Conservation (phyloP, 805 yeast genomes). For the Saccharomycopsis fibuligera region DNA sequence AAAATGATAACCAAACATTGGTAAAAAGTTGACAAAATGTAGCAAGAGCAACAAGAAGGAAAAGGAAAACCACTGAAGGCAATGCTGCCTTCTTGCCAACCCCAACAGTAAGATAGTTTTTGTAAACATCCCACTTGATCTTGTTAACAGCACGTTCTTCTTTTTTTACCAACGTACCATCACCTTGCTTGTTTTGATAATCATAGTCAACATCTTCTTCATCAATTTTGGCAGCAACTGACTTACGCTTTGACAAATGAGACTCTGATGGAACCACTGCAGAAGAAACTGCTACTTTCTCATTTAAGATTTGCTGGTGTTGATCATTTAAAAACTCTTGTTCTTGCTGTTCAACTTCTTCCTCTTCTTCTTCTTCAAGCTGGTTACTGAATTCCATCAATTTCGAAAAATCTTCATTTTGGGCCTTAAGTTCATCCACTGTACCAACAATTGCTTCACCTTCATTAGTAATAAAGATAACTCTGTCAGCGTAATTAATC, state of each 20-base stretch:
- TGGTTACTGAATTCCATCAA: slow-evolving; percentile 36
- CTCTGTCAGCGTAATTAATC: slow-evolving; percentile 53
- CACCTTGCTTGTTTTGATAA: slow-evolving; percentile 6
- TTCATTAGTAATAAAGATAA: slow-evolving; percentile 48
- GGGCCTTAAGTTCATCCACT: slow-evolving; percentile 36
- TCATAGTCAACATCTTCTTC: neutral
- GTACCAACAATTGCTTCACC: slow-evolving; percentile 50
- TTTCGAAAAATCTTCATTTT: slow-evolving; percentile 37
- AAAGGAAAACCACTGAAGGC: slow-evolving; percentile 27
- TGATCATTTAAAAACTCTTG: neutral
- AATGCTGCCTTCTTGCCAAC: slow-evolving; percentile 38
- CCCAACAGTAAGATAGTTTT: slow-evolving; percentile 34
- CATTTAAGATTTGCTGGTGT: neutral
- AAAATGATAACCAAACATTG: slow-evolving; percentile 78
- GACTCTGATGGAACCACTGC: neutral
- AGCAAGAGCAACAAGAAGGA: slow-evolving; percentile 22
- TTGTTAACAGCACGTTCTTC: slow-evolving; percentile 58
- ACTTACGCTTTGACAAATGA: slow-evolving; percentile 4
- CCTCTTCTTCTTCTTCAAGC: slow-evolving; percentile 26
- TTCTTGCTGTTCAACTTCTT: slow-evolving; percentile 22
- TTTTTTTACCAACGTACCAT: slow-evolving; percentile 31
- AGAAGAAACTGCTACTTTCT: neutral
- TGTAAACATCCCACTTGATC: slow-evolving; percentile 43
- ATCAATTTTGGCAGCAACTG: neutral
- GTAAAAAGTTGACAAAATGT: slow-evolving; percentile 49